phyloP scores from a whole-genome alignment of 1,139 yeast species.

The Magnusiomyces paraingens region DNA sequence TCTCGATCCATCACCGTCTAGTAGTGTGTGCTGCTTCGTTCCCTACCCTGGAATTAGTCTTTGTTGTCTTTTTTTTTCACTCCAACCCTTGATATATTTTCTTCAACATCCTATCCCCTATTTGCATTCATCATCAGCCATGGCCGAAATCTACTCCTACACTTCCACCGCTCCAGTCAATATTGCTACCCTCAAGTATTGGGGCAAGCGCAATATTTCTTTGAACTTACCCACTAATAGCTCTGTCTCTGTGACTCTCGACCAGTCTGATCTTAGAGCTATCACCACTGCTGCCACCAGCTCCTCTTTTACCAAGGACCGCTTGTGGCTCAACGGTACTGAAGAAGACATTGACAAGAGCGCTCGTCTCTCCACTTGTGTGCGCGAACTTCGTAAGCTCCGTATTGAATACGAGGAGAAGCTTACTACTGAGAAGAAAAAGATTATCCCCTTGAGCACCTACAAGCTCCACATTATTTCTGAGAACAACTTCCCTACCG shows the following conservation, averaged over 20 bases:
- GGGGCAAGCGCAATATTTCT: conserved; percentile 93
- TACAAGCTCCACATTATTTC: conserved; percentile 76
- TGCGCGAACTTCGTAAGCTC: conserved; percentile 63
- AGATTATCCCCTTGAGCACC: conserved; percentile 54
- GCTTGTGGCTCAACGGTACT: conserved; percentile 74
- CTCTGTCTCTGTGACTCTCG: conserved; percentile 86
- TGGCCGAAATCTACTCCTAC: conserved; percentile 46
- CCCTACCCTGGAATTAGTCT: too few species aligned
- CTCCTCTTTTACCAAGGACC: conserved; percentile 51
- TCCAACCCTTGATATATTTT: too few species aligned
- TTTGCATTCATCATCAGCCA: not conserved
- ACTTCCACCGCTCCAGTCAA: conserved; percentile 96
- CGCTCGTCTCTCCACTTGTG: conserved; percentile 73
- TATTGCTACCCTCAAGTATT: conserved; percentile 93
- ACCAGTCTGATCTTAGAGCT: conserved; percentile 85
- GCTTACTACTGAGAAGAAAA: conserved; percentile 29
- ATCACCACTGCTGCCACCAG: conserved; percentile 81
- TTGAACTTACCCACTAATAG: conserved; percentile 93
- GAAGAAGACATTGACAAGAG: conserved; percentile 54
- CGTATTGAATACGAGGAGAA: conserved; percentile 23
- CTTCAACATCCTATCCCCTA: too few species aligned
- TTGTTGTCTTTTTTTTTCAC: too few species aligned
- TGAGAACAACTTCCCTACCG: conserved; percentile 97
- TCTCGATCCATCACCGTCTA: too few species aligned
- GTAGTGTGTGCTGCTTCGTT: too few species aligned